Evolutionary conservation across 2,329 filamentous ascomycete genomes (phyloP), one percentile per base, ranked within the genome.

Genomic region (Paecilomyces niveus): DNA sequence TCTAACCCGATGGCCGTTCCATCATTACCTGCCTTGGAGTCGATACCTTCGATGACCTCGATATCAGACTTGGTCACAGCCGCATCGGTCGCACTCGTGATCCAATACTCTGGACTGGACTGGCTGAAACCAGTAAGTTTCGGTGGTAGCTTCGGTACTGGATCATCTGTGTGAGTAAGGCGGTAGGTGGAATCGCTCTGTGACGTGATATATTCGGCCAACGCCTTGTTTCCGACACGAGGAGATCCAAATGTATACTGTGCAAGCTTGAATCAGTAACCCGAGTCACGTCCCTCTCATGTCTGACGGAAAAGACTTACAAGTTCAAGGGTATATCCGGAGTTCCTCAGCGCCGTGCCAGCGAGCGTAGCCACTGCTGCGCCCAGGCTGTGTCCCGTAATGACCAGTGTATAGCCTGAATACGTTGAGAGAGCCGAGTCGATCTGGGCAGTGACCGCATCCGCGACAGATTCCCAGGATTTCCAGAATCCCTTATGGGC

Each of bases 341-440:
- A 61, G 10, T 68, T 70, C 3, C 79, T 68, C 18, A 81, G 61
- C 2, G 73, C 72, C 1, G 72, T 75, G 0, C 78, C 75, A 0
- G 74, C 78, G 7, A 83, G 62, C 2, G 68, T 72, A 1, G 80
- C 79, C 21, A 82, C 64, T 0, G 79, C 80, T 32, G 74, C 80
- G 8, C 80, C 80, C 3, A 81, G 70, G 50, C 74, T 77, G 63
- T 82, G 80, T 0, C 80, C 80, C 0, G 77, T 79, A 1, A 75
- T 62, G 1, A 79, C 69, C 56, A 82, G 59, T 24, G 67, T 67
- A 64, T 74, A 80, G 32, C 56, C 60, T 0, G 79, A 75, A 64
- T 76, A 68, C 6, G 53, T 64, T 13, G 67, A 59, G 11, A 80
- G 65, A 1, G 76, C 73, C 0, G 63, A 58, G 13, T 77, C 57